These are phyloP conservation scores for Colletotrichum sp. DNA, from an alignment of 2,329 filamentous ascomycete genomes.

Conservation along the genomic window DNA sequence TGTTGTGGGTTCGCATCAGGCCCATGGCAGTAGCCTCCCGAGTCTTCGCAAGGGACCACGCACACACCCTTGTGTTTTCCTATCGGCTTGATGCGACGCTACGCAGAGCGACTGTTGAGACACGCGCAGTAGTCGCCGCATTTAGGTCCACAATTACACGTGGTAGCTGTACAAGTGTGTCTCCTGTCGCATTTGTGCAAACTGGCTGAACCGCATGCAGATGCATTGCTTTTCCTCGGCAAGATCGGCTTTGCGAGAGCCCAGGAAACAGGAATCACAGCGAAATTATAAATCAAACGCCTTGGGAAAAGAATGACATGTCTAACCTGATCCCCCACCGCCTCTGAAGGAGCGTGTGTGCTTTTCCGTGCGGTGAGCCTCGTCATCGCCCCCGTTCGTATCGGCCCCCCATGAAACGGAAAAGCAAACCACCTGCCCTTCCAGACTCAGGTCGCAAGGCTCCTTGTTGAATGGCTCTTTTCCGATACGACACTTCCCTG, in stretches of 20 bases:
- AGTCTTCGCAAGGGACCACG: background rate
- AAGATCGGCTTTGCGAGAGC: background rate
- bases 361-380: slow-evolving; percentile 6
- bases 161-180: background rate
- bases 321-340: background rate
- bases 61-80: background rate
- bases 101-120: background rate
- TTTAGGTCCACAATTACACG: background rate
- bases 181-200: background rate
- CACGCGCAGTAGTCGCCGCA: background rate
- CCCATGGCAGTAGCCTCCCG: background rate
- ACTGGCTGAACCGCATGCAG: background rate
- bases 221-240: slow-evolving; percentile 1
- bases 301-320: background rate
- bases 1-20: background rate
- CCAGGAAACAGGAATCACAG: background rate
- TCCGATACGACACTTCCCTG: background rate
- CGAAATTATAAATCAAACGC: slow-evolving; percentile 11
- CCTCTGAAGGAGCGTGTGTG: background rate
- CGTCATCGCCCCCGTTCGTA: background rate
- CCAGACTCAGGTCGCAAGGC: background rate
- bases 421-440: background rate
- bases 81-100: background rate
- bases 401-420: background rate
- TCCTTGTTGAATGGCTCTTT: background rate